Conservation (phyloP, 805 yeast genomes). For the Limtongozyma cylindracea region DNA sequence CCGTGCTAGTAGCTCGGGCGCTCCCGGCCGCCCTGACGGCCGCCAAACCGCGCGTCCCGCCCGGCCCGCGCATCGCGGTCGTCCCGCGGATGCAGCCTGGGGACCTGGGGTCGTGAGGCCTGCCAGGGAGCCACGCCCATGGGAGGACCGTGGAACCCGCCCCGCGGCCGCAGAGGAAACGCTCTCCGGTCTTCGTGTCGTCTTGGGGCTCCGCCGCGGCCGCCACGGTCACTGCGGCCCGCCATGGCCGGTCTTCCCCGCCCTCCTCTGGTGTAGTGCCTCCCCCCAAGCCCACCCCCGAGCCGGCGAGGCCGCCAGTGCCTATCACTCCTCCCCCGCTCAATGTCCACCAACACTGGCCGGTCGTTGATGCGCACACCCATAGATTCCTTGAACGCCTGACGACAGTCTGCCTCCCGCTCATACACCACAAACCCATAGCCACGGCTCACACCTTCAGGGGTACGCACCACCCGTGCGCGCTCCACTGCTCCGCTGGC, state of each 20-base stretch:
- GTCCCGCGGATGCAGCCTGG: no score
- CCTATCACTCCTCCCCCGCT: constrained; percentile 37
- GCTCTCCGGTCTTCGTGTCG: background rate
- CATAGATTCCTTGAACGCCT: constrained; percentile 18
- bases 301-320: constrained; percentile 52
- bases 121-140: no score
- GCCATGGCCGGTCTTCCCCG: background rate
- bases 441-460: constrained; percentile 48
- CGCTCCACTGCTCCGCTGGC: constrained; percentile 50
- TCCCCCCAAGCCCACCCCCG: constrained; percentile 85
- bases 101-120: no score
- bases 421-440: constrained; percentile 66
- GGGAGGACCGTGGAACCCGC: no score
- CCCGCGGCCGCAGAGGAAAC: no score
- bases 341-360: constrained; percentile 51
- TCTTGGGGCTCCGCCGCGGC: background rate
- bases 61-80: no score
- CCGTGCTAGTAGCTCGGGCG: no score
- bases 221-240: background rate
- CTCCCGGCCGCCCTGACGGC: no score
- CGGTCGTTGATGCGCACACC: no score
- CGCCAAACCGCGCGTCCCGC: no score
- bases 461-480: constrained; percentile 9
- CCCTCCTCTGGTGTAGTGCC: constrained; percentile 24
- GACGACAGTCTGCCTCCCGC: constrained; percentile 28